phyloP scores from a whole-genome alignment of 306 rosid species.

The Rubus parviflorus region DNA sequence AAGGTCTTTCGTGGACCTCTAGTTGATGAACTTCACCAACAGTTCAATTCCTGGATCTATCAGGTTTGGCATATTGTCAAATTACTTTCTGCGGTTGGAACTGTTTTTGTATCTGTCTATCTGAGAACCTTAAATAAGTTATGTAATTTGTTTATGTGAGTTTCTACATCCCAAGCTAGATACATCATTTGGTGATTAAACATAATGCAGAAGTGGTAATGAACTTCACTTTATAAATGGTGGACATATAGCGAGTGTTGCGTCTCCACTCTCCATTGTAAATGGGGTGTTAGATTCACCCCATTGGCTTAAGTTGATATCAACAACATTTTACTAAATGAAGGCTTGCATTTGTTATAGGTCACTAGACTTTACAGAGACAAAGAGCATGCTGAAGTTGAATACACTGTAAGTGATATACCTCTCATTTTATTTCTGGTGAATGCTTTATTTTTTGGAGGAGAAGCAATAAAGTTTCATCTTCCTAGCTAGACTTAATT shows the following conservation, averaged over 20 bases:
- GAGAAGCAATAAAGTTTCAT: neutral
- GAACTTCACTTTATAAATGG: neutral
- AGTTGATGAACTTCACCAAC: conserved; percentile 74
- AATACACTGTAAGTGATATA: conserved; percentile 71
- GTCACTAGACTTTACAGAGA: conserved; percentile 76
- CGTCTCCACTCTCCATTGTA: neutral
- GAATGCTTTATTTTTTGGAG: neutral
- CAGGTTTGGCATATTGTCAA: conserved; percentile 53
- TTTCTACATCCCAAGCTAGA: neutral
- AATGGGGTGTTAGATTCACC: neutral
- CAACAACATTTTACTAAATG: conserved; percentile 2
- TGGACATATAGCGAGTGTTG: neutral
- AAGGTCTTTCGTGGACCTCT: conserved; percentile 65
- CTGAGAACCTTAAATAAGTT: neutral
- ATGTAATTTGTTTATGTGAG: neutral
- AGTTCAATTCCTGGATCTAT: conserved; percentile 74
- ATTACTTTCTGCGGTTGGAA: neutral
- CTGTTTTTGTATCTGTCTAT: neutral
- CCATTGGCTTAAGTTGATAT: neutral
- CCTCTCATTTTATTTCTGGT: neutral
- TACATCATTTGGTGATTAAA: neutral
- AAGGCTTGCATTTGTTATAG: conserved; percentile 34
- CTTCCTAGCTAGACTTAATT: conserved; percentile 1
- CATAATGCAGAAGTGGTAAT: neutral
- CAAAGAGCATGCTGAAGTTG: conserved; percentile 88